phyloP scores from a whole-genome alignment of 495 filamentous ascomycete species.

The Massariosphaeria phaeospora region DNA sequence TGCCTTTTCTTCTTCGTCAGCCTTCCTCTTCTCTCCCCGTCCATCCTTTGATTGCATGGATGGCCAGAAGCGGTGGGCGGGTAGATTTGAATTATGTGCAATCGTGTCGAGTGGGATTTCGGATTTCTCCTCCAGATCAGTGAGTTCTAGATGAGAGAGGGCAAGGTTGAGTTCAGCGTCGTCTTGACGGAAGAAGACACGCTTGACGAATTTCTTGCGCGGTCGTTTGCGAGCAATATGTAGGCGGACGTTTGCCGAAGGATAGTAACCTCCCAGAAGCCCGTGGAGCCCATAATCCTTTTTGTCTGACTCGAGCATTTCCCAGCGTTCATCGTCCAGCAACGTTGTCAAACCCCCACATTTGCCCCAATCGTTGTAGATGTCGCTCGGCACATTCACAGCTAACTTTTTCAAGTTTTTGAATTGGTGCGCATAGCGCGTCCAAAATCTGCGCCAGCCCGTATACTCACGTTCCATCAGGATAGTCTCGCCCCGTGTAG shows the following conservation, averaged over 20 bases:
- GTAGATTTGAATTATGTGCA: neutral
- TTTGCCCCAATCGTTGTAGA: slow-evolving; percentile 27
- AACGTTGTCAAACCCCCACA: slow-evolving; percentile 1
- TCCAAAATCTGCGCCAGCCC: slow-evolving; percentile 30
- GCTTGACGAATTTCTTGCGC: slow-evolving; percentile 28
- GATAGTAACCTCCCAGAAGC: slow-evolving; percentile 5
- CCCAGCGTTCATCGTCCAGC: slow-evolving; percentile 17
- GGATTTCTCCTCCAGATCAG: slow-evolving; percentile 18
- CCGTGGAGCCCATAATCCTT: neutral
- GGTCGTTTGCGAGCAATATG: slow-evolving; percentile 10
- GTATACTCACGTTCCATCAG: slow-evolving; percentile 19
- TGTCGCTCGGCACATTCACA: slow-evolving; percentile 15
- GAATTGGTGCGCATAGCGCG: slow-evolving; percentile 23
- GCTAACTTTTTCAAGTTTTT: slow-evolving; percentile 26
- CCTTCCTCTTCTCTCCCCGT: slow-evolving; percentile 16
- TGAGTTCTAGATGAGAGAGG: neutral
- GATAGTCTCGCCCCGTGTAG: slow-evolving; percentile 7
- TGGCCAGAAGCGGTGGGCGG: slow-evolving; percentile 19
- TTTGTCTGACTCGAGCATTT: slow-evolving; percentile 18
- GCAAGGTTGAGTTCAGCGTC: neutral
- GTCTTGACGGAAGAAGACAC: slow-evolving; percentile 25
- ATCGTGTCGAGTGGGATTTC: slow-evolving; percentile 10
- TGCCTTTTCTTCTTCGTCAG: slow-evolving; percentile 8
- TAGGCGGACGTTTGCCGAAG: slow-evolving; percentile 1
- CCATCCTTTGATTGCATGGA: neutral